Evolutionary conservation across 192 early-diverging fungal genomes (phyloP).

Genomic region (Coemansia asiatica): DNA sequence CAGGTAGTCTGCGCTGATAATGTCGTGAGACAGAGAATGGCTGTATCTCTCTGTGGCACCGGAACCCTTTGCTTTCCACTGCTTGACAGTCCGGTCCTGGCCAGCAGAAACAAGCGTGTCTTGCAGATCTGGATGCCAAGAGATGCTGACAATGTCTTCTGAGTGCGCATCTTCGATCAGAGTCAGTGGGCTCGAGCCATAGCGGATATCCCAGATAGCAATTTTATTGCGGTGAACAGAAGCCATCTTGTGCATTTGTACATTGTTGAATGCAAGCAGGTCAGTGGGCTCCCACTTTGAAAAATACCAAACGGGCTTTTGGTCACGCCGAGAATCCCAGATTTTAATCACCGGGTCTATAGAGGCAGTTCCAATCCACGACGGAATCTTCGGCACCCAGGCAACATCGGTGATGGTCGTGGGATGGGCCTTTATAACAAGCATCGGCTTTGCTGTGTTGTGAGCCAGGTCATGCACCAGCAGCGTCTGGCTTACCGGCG

Average conservation of each 20-base stretch:
- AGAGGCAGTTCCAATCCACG: constrained; percentile 47
- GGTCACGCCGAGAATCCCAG: constrained; percentile 48
- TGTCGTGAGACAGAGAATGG: constrained; percentile 25
- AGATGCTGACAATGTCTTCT: constrained; percentile 42
- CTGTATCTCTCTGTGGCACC: constrained; percentile 21
- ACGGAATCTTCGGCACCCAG: constrained; percentile 39
- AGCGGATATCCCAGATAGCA: constrained; percentile 50
- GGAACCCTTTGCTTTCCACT: constrained; percentile 18
- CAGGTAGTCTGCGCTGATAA: constrained; percentile 34
- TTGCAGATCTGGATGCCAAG: constrained; percentile 34
- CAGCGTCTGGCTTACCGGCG: constrained; percentile 43
- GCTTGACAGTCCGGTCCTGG: constrained; percentile 43
- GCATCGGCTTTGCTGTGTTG: constrained; percentile 31
- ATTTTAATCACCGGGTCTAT: constrained; percentile 51
- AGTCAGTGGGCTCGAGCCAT: constrained; percentile 35
- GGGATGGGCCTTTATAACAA: constrained; percentile 33
- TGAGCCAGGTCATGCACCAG: constrained; percentile 41
- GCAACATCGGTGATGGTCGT: constrained; percentile 50
- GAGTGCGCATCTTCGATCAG: constrained; percentile 39
- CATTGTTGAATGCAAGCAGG: constrained; percentile 37
- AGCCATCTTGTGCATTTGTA: constrained; percentile 39
- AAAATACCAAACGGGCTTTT: constrained; percentile 52
- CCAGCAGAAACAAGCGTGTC: constrained; percentile 30
- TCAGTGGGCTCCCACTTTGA: constrained; percentile 49
- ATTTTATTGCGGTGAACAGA: constrained; percentile 44